These are phyloP conservation scores for Colletotrichum zoysiae DNA, from an alignment of 2,329 filamentous ascomycete genomes.

Conservation along the genomic window DNA sequence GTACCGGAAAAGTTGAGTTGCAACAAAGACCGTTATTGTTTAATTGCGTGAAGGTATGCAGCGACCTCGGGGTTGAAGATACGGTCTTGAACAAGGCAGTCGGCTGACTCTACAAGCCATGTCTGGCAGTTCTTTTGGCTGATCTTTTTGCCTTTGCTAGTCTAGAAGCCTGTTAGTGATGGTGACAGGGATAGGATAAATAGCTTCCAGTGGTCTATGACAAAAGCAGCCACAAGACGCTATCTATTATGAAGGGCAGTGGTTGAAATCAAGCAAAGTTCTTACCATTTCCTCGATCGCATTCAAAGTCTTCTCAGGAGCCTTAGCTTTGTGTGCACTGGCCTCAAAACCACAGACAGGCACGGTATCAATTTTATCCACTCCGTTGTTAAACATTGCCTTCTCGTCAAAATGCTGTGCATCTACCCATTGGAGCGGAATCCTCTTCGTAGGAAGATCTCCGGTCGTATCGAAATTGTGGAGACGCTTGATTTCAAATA, in stretches of 20 bases:
- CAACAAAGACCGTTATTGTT: too few relatives aligned
- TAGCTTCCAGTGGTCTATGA: not conserved
- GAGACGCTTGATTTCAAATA: not conserved
- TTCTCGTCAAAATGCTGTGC: not conserved
- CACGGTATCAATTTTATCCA: not conserved
- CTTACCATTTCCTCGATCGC: not conserved
- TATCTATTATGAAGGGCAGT: not conserved
- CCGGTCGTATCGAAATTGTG: not conserved
- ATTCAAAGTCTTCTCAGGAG: not conserved
- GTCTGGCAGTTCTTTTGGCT: not conserved
- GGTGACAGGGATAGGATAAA: not conserved
- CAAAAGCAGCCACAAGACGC: not conserved
- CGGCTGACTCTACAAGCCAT: not conserved
- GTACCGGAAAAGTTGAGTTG: too few relatives aligned
- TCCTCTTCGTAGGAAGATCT: not conserved
- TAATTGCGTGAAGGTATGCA: too few relatives aligned
- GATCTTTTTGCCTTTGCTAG: not conserved
- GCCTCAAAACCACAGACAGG: not conserved
- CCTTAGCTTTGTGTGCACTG: too few relatives aligned
- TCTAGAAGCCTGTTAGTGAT: not conserved
- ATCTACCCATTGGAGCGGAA: constrained; percentile 3
- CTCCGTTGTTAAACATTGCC: not conserved
- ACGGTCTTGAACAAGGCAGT: not conserved
- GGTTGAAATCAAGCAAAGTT: not conserved
- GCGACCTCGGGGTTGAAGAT: too few relatives aligned